Evolutionary conservation across 495 filamentous ascomycete species (phyloP), one percentile per base, ranked within the genome.

Genomic region (Terfezia boudieri): DNA sequence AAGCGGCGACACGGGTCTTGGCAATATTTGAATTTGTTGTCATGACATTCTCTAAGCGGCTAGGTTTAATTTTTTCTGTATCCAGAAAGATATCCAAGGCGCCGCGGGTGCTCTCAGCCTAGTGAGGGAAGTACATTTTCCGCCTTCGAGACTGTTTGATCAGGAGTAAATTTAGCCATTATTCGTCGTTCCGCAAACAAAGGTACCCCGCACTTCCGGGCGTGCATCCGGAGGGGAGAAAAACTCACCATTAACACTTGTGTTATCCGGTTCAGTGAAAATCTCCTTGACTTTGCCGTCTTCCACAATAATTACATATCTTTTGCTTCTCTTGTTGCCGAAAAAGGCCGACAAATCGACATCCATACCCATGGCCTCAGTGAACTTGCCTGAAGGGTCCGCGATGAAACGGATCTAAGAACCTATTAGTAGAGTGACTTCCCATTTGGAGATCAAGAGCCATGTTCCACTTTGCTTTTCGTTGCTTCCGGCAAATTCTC

Each of bases 221-320:
- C 51, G 14, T 6, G 36, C 26, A 23, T 12, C 20, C 17, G 37
- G 52, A 14, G 26, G 43, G 9, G 36, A 51, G 22, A 36, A 26
- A n/a, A 26, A 61, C 75, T 66, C 68, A 90, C 86, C 83, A 57
- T 82, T 74, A 11, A 90, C 73, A 37, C 90, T 86, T 37, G 86
- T 92, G 69, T 89, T 95, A 69, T 98, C 89, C 17, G 88, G 86
- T 73, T 96, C 90, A 46, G 94, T 74, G 58, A 82, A 76, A 49
- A 81, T 69, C 57, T 78, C 74, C 68, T 75, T 81, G 62, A 86
- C 81, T 68, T 82, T 85, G 50, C 85, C 84, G 59, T 83, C 70
- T 69, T 88, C 77, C 51, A 89, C 69, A 35, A 83, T 71, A 51
- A 95, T 71, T 26, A 83, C 84, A 65, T 94, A 98, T 52, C 90